These are phyloP conservation scores for Avena atlantica DNA, from an alignment of 176 grass and related monocot genomes.

Conservation along the genomic window DNA sequence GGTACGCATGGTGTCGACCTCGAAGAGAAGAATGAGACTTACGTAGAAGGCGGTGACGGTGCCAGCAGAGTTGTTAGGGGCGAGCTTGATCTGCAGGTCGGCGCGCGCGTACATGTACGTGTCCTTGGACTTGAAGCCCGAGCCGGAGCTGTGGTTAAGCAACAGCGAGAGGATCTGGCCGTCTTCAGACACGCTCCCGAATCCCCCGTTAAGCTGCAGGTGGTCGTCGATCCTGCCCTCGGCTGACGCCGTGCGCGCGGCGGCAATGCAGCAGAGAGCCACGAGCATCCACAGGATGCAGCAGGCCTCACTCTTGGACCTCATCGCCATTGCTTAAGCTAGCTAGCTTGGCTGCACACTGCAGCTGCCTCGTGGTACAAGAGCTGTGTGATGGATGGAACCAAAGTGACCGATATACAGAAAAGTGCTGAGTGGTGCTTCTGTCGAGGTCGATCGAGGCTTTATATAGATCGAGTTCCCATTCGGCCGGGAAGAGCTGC, in stretches of 20 bases:
- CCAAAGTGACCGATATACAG: too few relatives aligned
- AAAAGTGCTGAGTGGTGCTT: background rate
- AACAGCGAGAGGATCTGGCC: too few relatives aligned
- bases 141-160: conserved; percentile 17
- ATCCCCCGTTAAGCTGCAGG: conserved; percentile 49
- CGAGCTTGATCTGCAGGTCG: conserved; percentile 70
- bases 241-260: background rate
- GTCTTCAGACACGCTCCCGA: conserved; percentile 22
- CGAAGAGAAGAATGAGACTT: background rate
- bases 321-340: background rate
- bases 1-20: too few relatives aligned
- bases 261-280: conserved; percentile 37
- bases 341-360: background rate
- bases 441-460: background rate
- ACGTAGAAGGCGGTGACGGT: conserved; percentile 73
- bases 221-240: conserved; percentile 20
- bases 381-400: background rate
- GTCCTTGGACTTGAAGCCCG: conserved; percentile 68
- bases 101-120: conserved; percentile 60
- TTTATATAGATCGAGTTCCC: background rate
- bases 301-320: background rate
- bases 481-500: background rate
- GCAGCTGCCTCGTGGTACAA: background rate
- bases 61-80: conserved; percentile 34
- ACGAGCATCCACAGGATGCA: background rate